Evolutionary conservation across 257 asterid genomes (phyloP), one percentile per base, ranked within the genome.

Genomic region (Ballota nigra): DNA sequence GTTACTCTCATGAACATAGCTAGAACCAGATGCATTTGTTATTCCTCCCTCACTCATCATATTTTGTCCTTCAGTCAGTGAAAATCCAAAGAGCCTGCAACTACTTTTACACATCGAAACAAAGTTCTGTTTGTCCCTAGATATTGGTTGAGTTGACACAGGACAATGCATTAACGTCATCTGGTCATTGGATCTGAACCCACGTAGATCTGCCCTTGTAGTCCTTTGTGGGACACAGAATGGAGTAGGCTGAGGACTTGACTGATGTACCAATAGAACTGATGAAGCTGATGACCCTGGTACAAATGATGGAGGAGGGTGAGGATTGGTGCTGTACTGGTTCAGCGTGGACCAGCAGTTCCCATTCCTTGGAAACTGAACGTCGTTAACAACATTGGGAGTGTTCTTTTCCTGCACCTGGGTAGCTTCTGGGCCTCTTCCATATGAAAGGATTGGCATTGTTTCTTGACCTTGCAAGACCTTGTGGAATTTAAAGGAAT

Each of bases 381-480:
- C 29, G 29, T 86, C 90, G 55, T 78, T 80, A 2, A 70, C 36
- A 20, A 77, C 45, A 66, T 74, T 66, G 52, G 70, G 23, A 13
- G 82, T 72, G 59, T 60, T 64, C 49, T 75, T 77, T 55, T 78
- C 88, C 59, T 64, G 78, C 57, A 73, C 67, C 53, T 47, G 71
- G 75, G 64, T 71, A 59, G 73, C 67, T 24, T 75, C 82, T 15
- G 79, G 77, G 67, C 78, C 77, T 57, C 88, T 78, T 72, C 89
- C 84, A 66, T 75, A 73, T 16, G 86, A 68, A 63, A 83, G 82
- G 81, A 69, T 64, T 29, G 82, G n/a, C 68, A 66, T 16, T 23
- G 86, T 83, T 94, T 94, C 99, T 94, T 91, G 99, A 91, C 97
- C 97, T 91, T 94, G 99, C 97, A 89, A 91, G 97, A 91, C 97